Base-by-base conservation (phyloP, 2,329 filamentous ascomycete genomes). In the Periconia macrospinosa region DNA sequence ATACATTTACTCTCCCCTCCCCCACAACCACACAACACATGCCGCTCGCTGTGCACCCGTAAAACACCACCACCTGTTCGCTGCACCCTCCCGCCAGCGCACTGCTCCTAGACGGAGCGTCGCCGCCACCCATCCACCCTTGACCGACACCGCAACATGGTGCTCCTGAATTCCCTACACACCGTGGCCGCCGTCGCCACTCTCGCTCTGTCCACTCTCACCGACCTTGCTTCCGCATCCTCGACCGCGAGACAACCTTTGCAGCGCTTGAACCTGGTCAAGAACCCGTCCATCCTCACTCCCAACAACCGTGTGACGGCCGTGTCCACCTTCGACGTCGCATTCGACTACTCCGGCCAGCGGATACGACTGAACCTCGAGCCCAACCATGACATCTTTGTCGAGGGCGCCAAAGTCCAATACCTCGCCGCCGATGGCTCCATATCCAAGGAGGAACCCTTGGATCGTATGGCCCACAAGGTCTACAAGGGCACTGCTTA, bases 371-470 rank as follows among this genome's bases (percentile, higher is more conserved):
- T 99, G 49, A 83, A 84, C 51, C 82, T 99, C 46, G 87, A 94
- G 70, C 94, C 94, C 3, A 97, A 97, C 71, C 86, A 96, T 77
- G 91, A 97, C 75, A 86, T 97, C 54, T 80, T 99, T 44, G 84
- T 88, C 50, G 83, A 91, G 15, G 86, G 88, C 63, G 89, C 92
- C 9, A 84, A 83, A 47, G 79, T 99, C 45, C 84, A 87, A 40
- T 88, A 91, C 68, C 74, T 96, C 41, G 86, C 82, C 50, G 71
- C 81, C 11, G 86, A 96, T 71, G 94, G 94, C 49, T 80, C 81
- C 46, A 75, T 96, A 37, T 79, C 76, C 47, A 77, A 79, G 19
- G 78, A 83, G n/a, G 89, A 96, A 68, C 78, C 81, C 35, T 83
- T 97, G 56, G 79, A 90, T 52, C 84, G 92, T 49, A 75, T 82